Conservation (phyloP, 306 rosid genomes). For the Clitoria ternatea region DNA sequence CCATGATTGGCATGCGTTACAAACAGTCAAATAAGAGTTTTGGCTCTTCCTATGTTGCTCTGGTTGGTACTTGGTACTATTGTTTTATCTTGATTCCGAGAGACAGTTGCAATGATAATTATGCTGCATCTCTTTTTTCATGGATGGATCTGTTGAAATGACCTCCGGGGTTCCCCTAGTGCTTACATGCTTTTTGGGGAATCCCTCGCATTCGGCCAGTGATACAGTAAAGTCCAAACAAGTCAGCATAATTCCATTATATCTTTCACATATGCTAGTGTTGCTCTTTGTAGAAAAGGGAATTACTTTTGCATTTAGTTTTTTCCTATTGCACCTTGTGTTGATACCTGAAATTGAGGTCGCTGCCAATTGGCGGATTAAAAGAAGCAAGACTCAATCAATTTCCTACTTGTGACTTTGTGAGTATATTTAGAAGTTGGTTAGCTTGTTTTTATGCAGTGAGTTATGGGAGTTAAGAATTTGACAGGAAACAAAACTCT, state of each 20-base stretch:
- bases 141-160: conserved; percentile 8
- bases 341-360: conserved; percentile 12
- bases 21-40: background rate
- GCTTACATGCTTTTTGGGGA: conserved; percentile 22
- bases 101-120: background rate
- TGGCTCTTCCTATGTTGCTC: background rate
- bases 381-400: background rate
- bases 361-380: background rate
- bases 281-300: conserved; percentile 13
- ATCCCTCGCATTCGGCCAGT: conserved; percentile 10
- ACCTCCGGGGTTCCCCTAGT: background rate
- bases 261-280: background rate
- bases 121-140: conserved; percentile 5
- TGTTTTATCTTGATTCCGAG: background rate
- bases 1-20: background rate
- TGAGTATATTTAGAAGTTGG: too few relatives aligned
- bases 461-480: background rate
- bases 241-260: conserved; percentile 22
- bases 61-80: background rate
- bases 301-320: conserved; percentile 4
- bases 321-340: conserved; percentile 15
- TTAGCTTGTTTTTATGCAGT: background rate
- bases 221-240: conserved; percentile 1
- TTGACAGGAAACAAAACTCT: background rate
- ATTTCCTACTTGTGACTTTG: too few relatives aligned